These are phyloP conservation scores for Penicillium sp. DNA, from an alignment of 2,329 filamentous ascomycete species.

Conservation along the genomic window DNA sequence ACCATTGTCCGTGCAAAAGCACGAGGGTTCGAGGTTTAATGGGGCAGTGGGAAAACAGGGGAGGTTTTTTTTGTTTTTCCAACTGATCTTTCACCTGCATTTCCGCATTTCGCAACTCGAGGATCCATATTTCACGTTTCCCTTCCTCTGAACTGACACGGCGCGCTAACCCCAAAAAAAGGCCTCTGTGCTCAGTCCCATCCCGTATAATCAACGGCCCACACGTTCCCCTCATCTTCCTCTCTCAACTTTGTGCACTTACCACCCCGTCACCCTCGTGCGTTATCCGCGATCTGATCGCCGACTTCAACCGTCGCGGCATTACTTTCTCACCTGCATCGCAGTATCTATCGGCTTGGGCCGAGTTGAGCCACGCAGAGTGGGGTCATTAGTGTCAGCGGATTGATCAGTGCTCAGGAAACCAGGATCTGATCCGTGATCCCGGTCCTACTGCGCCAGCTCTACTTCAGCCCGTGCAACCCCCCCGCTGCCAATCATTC, in stretches of 20 bases:
- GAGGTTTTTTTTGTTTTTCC: background rate
- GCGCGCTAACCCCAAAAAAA: conserved; percentile 1
- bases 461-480: conserved; percentile 14
- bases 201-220: background rate
- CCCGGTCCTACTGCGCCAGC: background rate
- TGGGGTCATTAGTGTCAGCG: conserved; percentile 13
- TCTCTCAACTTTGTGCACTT: background rate
- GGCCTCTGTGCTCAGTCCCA: background rate
- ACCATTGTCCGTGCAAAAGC: background rate
- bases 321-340: conserved; percentile 17
- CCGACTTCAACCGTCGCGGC: conserved; percentile 14
- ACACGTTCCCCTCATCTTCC: background rate
- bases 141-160: background rate
- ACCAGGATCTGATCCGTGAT: conserved; percentile 3
- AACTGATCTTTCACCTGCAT: background rate
- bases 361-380: conserved; percentile 13
- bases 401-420: conserved; percentile 4
- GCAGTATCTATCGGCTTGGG: conserved; percentile 1
- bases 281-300: conserved; percentile 7
- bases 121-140: background rate
- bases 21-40: too few species aligned
- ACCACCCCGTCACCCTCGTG: conserved; percentile 1
- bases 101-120: background rate
- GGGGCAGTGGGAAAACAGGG: too few species aligned
- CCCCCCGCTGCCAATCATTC: conserved; percentile 10